A percentile compares a stretch with the other conserved stretches of the same genome.
Evolutionary conservation across 2,329 filamentous ascomycete genomes (phyloP).

Genomic region (Paramyrothecium roridum): DNA sequence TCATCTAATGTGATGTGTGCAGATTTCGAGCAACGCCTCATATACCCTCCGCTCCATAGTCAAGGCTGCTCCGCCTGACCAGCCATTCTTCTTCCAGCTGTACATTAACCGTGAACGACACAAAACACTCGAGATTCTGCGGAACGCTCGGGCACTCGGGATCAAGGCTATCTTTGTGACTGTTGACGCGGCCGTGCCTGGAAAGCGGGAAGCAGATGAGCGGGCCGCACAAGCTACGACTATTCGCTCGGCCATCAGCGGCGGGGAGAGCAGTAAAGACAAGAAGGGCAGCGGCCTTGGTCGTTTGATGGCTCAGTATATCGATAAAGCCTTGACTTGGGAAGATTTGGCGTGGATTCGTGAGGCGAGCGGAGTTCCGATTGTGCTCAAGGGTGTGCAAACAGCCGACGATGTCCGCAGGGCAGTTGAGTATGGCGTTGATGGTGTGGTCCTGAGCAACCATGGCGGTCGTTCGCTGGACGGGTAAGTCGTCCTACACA

Average conservation of each 20-base stretch:
- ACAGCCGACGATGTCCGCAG: slow-evolving; percentile 50
- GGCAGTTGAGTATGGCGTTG: slow-evolving; percentile 45
- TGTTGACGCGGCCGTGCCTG: slow-evolving; percentile 52
- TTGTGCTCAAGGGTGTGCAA: slow-evolving; percentile 58
- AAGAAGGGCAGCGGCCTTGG: slow-evolving; percentile 51
- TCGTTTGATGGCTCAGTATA: slow-evolving; percentile 47
- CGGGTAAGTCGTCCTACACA: slow-evolving; percentile 21
- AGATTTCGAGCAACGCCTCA: slow-evolving; percentile 50
- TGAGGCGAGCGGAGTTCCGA: slow-evolving; percentile 39
- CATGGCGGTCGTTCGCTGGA: slow-evolving; percentile 57
- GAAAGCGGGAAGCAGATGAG: slow-evolving; percentile 56
- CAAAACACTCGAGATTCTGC: slow-evolving; percentile 45
- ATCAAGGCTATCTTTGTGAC: slow-evolving; percentile 52
- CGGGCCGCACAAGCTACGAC: slow-evolving; percentile 44
- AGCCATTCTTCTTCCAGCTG: slow-evolving; percentile 51
- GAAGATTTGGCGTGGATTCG: slow-evolving; percentile 51
- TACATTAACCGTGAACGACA: slow-evolving; percentile 50
- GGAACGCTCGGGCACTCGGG: slow-evolving; percentile 34
- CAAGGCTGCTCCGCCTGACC: slow-evolving; percentile 23
- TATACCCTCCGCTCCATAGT: slow-evolving; percentile 42
- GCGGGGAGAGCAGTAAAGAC: slow-evolving; percentile 41
- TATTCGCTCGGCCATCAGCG: slow-evolving; percentile 31
- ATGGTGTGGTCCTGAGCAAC: slow-evolving; percentile 55
- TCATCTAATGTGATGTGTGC: not conserved
- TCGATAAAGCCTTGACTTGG: slow-evolving; percentile 51